A percentile compares a stretch with the other conserved stretches of the same genome.
phyloP scores from a whole-genome alignment of 768 basidiomycete genomes.

The Calocybe cyanea region DNA sequence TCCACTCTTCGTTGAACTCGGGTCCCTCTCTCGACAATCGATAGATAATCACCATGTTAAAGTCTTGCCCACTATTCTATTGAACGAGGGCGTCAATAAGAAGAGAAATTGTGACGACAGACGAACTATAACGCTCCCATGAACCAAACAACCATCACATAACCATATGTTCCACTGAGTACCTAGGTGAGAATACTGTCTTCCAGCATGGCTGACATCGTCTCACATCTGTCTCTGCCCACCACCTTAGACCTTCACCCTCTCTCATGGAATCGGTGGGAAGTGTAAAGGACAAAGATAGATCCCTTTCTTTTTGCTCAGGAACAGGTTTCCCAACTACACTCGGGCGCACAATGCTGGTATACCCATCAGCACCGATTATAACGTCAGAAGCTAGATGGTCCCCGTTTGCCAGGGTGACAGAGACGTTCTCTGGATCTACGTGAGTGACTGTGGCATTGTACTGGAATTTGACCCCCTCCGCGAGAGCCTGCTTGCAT shows the following conservation, averaged over 20 bases:
- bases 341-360: constrained; percentile 33
- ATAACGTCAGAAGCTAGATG: constrained; percentile 47
- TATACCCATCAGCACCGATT: constrained; percentile 57
- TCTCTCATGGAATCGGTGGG: constrained; percentile 26
- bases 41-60: constrained; percentile 23
- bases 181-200: neutral
- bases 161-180: constrained; percentile 34
- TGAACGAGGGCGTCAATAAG: constrained; percentile 6
- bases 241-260: constrained; percentile 27
- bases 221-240: constrained; percentile 29
- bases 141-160: constrained; percentile 22
- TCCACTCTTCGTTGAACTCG: constrained; percentile 28
- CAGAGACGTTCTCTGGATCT: constrained; percentile 27
- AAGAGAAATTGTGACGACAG: neutral
- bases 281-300: constrained; percentile 29
- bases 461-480: constrained; percentile 45
- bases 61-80: constrained; percentile 25
- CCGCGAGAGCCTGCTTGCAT: constrained; percentile 38
- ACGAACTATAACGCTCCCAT: constrained; percentile 25
- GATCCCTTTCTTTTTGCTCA: constrained; percentile 22
- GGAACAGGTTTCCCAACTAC: constrained; percentile 24
- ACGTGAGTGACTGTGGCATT: constrained; percentile 32
- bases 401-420: constrained; percentile 39
- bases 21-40: constrained; percentile 17
- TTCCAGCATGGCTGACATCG: neutral